phyloP scores from a whole-genome alignment of 2,329 filamentous ascomycete species.

The Colletotrichum sp. region DNA sequence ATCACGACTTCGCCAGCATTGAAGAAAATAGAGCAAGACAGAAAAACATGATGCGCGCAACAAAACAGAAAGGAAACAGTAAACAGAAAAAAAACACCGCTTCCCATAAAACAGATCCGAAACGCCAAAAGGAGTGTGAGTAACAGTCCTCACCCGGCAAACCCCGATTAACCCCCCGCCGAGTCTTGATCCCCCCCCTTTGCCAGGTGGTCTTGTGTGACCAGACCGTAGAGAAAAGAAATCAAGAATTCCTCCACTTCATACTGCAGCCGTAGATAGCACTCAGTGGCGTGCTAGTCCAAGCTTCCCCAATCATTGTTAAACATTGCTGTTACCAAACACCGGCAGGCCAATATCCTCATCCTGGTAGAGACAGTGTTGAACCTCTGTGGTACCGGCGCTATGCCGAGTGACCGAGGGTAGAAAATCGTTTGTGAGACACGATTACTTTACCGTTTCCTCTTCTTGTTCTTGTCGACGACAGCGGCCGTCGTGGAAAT shows the following conservation, averaged over 20 bases:
- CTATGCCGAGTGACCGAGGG: neutral
- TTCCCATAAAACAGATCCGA: conserved; percentile 9
- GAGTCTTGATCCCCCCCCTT: neutral
- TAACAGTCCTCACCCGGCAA: conserved; percentile 9
- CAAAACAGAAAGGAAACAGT: neutral
- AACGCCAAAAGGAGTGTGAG: conserved; percentile 24
- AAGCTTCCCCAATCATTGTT: neutral
- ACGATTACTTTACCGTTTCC: conserved; percentile 55
- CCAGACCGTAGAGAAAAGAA: neutral
- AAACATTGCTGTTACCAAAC: neutral
- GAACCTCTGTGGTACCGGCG: neutral
- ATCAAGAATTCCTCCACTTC: neutral
- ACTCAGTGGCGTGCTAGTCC: neutral
- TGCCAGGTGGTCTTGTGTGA: conserved; percentile 9
- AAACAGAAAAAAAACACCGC: conserved; percentile 17
- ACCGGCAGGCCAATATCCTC: neutral
- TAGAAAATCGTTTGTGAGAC: neutral
- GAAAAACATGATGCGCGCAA: neutral
- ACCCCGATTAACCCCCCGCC: conserved; percentile 7
- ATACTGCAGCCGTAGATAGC: neutral
- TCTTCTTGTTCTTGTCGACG: conserved; percentile 66
- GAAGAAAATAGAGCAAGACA: neutral
- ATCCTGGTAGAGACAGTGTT: conserved; percentile 2
- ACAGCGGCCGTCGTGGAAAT: conserved; percentile 39
- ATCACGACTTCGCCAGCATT: neutral